A percentile compares a stretch with the other conserved stretches of the same genome.
Conservation (phyloP, 257 asterid genomes). For the Solanum sejunctum region DNA sequence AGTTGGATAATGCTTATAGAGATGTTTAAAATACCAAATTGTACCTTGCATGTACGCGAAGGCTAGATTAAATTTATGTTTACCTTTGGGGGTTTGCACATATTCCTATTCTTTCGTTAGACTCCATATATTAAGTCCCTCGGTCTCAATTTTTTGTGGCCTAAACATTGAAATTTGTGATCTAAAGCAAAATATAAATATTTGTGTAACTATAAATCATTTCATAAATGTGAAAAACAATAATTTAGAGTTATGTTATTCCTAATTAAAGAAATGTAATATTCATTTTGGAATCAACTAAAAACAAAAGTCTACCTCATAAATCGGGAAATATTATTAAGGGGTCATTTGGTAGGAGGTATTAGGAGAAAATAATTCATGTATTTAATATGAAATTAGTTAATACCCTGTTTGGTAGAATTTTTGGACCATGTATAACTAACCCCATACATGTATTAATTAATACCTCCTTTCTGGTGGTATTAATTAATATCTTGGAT, state of each 20-base stretch:
- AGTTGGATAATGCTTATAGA: not conserved
- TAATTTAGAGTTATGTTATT: not conserved
- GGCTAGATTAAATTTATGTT: not conserved
- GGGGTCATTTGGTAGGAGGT: too few relatives aligned
- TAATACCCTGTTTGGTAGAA: too few relatives aligned
- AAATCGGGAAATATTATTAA: too few relatives aligned
- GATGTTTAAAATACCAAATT: not conserved
- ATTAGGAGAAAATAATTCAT: too few relatives aligned
- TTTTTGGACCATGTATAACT: too few relatives aligned
- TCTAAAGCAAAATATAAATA: not conserved
- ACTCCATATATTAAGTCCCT: not conserved
- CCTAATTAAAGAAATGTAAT: not conserved
- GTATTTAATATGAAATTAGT: too few relatives aligned
- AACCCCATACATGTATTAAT: too few relatives aligned
- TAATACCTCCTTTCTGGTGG: too few relatives aligned
- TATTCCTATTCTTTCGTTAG: not conserved
- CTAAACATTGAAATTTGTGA: not conserved
- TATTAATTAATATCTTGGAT: too few relatives aligned
- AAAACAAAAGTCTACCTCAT: not conserved
- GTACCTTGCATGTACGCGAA: not conserved
- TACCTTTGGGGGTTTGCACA: not conserved
- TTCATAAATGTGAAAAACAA: not conserved
- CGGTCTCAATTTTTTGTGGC: too few relatives aligned
- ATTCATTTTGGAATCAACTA: not conserved
- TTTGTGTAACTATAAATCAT: not conserved